phyloP scores from a whole-genome alignment of 306 rosid species.

The Dryas octopetala region DNA sequence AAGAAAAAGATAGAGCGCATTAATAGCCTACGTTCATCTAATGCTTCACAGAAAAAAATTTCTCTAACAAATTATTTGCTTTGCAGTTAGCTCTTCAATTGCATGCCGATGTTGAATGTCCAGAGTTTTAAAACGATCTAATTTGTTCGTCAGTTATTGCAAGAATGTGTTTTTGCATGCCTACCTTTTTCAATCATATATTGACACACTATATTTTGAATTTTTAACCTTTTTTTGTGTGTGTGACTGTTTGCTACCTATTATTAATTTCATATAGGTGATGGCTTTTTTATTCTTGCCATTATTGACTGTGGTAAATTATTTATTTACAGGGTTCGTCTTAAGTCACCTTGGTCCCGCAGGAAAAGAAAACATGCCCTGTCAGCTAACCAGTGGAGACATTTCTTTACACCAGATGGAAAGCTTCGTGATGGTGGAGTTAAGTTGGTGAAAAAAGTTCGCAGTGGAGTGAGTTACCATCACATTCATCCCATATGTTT shows the following conservation, averaged over 20 bases:
- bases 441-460: conserved; percentile 89
- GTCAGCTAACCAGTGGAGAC: conserved; percentile 76
- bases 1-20: background rate
- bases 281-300: background rate
- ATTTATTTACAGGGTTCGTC: conserved; percentile 70
- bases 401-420: conserved; percentile 77
- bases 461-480: conserved; percentile 86
- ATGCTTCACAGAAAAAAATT: background rate
- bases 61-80: background rate
- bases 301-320: conserved; percentile 7
- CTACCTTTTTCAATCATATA: background rate
- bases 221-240: conserved; percentile 10
- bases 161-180: background rate
- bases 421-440: conserved; percentile 83
- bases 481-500: conserved; percentile 12
- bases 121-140: background rate
- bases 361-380: conserved; percentile 87
- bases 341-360: conserved; percentile 99
- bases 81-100: too few species aligned
- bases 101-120: background rate
- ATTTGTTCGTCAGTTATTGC: background rate
- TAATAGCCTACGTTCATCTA: background rate
- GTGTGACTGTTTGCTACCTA: conserved; percentile 11
- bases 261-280: conserved; percentile 2
- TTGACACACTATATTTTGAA: background rate